phyloP scores from a whole-genome alignment of 768 basidiomycete species.

The Boletus speciosus region DNA sequence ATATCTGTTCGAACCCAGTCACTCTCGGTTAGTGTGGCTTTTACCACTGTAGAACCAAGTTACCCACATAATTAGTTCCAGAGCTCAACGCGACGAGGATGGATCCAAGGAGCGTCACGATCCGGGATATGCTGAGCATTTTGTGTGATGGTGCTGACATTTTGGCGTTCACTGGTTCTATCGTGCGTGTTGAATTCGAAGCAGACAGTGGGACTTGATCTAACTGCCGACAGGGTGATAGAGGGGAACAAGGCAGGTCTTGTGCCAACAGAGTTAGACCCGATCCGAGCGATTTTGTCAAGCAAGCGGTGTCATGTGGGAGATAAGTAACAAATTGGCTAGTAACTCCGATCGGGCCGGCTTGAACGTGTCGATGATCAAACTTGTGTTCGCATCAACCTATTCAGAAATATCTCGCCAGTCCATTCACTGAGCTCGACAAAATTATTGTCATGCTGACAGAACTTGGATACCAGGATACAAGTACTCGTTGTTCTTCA shows the following conservation, averaged over 20 bases:
- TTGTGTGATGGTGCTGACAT: constrained; percentile 22
- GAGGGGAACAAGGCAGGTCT: neutral
- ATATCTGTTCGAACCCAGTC: constrained; percentile 18
- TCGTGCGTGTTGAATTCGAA: neutral
- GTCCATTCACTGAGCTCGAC: neutral
- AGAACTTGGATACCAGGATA: neutral
- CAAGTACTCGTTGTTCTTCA: neutral
- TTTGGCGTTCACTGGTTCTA: constrained; percentile 5
- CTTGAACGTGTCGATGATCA: too few relatives aligned
- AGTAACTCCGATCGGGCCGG: too few relatives aligned
- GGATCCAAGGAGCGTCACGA: constrained; percentile 52
- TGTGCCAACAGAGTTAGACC: neutral
- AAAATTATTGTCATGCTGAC: neutral
- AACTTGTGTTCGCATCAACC: too few relatives aligned
- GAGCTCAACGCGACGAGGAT: constrained; percentile 58
- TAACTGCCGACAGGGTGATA: neutral
- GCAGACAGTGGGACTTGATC: neutral
- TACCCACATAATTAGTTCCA: constrained; percentile 73
- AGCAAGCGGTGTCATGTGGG: neutral
- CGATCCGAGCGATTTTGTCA: neutral
- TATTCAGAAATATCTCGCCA: too few relatives aligned
- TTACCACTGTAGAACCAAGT: neutral
- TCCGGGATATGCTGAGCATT: constrained; percentile 28
- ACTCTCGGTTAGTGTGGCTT: neutral
- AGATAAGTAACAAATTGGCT: neutral